These are phyloP conservation scores for Cytospora mali DNA, from an alignment of 2,329 filamentous ascomycete genomes.

Conservation along the genomic window DNA sequence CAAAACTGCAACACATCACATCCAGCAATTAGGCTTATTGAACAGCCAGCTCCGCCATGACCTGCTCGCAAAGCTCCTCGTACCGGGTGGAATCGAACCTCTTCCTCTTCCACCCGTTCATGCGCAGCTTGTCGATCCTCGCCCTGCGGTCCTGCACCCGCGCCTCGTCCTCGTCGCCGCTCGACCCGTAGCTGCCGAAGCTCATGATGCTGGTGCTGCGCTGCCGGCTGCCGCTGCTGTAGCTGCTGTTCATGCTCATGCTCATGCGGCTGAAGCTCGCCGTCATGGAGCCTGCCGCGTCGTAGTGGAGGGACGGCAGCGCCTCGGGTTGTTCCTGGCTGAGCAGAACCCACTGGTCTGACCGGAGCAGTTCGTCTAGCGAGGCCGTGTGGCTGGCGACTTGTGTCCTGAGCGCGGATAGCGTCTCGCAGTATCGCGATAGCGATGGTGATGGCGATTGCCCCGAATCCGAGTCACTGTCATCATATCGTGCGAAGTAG, in stretches of 20 bases:
- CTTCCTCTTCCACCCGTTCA: conserved; percentile 57
- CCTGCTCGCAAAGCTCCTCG: conserved; percentile 54
- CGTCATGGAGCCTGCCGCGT: conserved; percentile 10
- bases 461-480: conserved; percentile 26
- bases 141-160: conserved; percentile 48
- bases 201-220: conserved; percentile 24
- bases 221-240: conserved; percentile 19
- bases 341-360: conserved; percentile 8
- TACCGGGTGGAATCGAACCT: conserved; percentile 58
- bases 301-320: conserved; percentile 3
- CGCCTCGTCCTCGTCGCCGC: conserved; percentile 38
- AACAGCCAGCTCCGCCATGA: conserved; percentile 52
- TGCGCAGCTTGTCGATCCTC: conserved; percentile 57
- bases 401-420: conserved; percentile 52
- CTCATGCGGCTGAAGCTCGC: conserved; percentile 11
- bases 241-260: conserved; percentile 22
- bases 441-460: conserved; percentile 48
- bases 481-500: conserved; percentile 36
- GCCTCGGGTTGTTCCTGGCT: conserved; percentile 10
- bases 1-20: background rate
- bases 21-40: background rate
- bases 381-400: conserved; percentile 51
- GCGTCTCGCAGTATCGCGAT: conserved; percentile 49
- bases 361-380: conserved; percentile 45
- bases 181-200: conserved; percentile 32